Percentiles rank a stretch among this genome's conserved stretches.
These are phyloP conservation scores for Modicella reniformis DNA, from an alignment of 371 early-diverging fungal genomes.

Conservation along the genomic window DNA sequence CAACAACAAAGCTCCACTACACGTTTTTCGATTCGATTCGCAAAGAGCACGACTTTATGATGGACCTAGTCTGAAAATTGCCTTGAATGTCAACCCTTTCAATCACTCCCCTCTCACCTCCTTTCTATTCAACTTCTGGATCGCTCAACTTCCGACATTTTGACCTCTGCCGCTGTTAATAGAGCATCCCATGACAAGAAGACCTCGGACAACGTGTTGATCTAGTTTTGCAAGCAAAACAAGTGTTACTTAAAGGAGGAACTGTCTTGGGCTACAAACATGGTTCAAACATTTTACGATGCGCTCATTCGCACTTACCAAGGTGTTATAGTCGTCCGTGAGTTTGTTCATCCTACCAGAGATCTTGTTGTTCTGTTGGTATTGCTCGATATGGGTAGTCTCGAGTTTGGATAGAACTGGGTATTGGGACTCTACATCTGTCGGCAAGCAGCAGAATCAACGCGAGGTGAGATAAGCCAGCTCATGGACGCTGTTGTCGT, in stretches of 20 bases:
- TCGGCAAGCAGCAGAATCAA: neutral
- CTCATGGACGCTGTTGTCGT: too few relatives aligned
- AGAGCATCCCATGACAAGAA: slow-evolving; percentile 73
- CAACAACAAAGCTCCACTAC: too few relatives aligned
- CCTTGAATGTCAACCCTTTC: too few relatives aligned
- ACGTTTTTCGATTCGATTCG: too few relatives aligned
- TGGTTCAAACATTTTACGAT: neutral
- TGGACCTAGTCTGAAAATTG: neutral
- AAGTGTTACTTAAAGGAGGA: neutral
- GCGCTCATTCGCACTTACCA: slow-evolving; percentile 43
- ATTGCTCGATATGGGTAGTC: slow-evolving; percentile 62
- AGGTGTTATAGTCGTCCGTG: slow-evolving; percentile 64
- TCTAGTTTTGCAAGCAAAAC: slow-evolving; percentile 36
- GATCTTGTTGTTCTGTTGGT: slow-evolving; percentile 54
- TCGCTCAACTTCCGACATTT: slow-evolving; percentile 62
- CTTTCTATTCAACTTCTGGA: slow-evolving; percentile 7
- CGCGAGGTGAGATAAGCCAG: too few relatives aligned
- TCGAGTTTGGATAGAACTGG: slow-evolving; percentile 61
- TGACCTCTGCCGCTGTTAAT: slow-evolving; percentile 63
- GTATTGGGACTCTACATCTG: slow-evolving; percentile 61
- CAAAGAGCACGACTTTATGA: neutral
- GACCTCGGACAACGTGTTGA: slow-evolving; percentile 71
- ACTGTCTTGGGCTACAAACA: neutral
- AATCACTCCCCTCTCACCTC: neutral
- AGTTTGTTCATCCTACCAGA: slow-evolving; percentile 59